Base-by-base conservation (phyloP, 257 asterid genomes). In the Asclepias syriaca region DNA sequence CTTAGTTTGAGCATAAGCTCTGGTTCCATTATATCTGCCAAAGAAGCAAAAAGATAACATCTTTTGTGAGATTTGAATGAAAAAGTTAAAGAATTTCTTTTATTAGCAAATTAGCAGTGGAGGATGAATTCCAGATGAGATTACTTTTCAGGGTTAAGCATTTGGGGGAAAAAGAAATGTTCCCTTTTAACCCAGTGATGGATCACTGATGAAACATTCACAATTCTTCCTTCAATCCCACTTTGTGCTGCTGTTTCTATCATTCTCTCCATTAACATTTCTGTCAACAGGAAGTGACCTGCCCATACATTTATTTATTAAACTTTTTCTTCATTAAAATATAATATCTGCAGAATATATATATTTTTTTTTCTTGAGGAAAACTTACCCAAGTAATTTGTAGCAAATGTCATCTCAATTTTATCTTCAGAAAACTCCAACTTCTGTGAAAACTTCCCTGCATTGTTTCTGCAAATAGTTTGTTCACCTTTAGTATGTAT, bases 371-470 rank as follows among this genome's bases (percentile, higher is more conserved):
- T 34, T 34, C 39, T 34, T 0, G 39, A 34, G 39, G 53, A 37
- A 22, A 32, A 0, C 57, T 65, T 80, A 93, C 97, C 97, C 68
- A 91, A 84, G 82, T 89, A 93, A 77, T 91, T 91, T 43, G 97
- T 91, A 80, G 98, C 97, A 84, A 91, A 89, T 77, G 97, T 93
- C 74, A 88, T 90, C 95, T 91, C 98, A 79, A 87, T 82, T 81
- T 93, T 91, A 72, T 93, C 96, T 80, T 93, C 97, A 70, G 98
- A 93, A 72, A 80, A 91, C 72, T 93, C 97, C 85, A 91, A 77
- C 81, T 88, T 91, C 21, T 78, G 93, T 65, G 98, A 89, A 76
- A 89, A 93, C 75, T 91, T 93, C 80, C 98, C 98, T 63, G 98
- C 98, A 88, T 93, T 93, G 68, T 93, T 93, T 93, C 98, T 93